These are phyloP conservation scores for Colletotrichum euphorbiae DNA, from an alignment of 2,329 filamentous ascomycete species.

Conservation along the genomic window DNA sequence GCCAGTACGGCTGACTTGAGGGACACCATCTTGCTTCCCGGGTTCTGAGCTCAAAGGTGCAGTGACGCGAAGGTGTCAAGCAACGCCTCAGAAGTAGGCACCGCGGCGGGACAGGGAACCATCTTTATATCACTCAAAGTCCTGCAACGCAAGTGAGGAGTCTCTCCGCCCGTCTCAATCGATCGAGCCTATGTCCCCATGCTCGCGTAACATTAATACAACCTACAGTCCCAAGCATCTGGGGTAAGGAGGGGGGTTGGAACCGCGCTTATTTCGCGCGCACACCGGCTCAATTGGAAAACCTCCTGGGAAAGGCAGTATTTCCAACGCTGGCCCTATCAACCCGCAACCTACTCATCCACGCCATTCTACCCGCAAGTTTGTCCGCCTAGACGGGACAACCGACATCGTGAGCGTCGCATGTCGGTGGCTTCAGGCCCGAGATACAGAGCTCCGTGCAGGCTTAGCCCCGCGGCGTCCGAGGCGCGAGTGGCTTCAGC, in stretches of 20 bases:
- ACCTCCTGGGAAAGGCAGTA: background rate
- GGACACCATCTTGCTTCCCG: slow-evolving; percentile 37
- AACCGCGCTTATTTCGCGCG: background rate
- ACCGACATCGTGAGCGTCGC: slow-evolving; percentile 20
- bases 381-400: slow-evolving; percentile 24
- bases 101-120: background rate
- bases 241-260: background rate
- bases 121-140: slow-evolving; percentile 9
- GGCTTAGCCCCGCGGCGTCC: slow-evolving; percentile 2
- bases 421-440: slow-evolving; percentile 37
- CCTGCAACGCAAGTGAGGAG: background rate
- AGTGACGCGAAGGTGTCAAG: slow-evolving; percentile 28
- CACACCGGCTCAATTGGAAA: background rate
- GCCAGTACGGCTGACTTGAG: slow-evolving; percentile 41
- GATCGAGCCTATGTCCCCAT: background rate
- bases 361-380: background rate
- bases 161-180: background rate
- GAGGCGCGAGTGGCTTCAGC: background rate
- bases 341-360: slow-evolving; percentile 6
- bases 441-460: slow-evolving; percentile 5
- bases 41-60: slow-evolving; percentile 10
- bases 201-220: background rate
- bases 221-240: background rate
- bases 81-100: fast-evolving
- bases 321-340: background rate